phyloP scores from a whole-genome alignment of 2,329 filamentous ascomycete species.

The Salinomyces thailandicus region DNA sequence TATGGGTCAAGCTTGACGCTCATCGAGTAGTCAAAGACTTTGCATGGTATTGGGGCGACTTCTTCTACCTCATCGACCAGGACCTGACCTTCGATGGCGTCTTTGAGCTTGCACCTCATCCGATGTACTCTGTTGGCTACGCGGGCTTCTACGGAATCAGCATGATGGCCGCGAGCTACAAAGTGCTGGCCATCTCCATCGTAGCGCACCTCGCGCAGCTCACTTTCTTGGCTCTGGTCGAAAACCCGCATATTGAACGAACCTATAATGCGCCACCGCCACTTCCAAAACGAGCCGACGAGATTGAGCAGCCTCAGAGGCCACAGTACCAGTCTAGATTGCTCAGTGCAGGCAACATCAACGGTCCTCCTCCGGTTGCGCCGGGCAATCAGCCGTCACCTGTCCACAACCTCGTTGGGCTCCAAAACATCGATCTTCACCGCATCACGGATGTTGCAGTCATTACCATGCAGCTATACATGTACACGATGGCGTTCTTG shows the following conservation, averaged over 20 bases:
- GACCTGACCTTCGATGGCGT: conserved; percentile 96
- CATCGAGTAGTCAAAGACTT: conserved; percentile 98
- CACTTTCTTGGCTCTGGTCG: conserved; percentile 79
- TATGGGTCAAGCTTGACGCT: conserved; percentile 97
- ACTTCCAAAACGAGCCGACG: conserved; percentile 35
- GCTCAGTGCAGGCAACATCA: conserved; percentile 28
- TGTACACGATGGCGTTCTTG: conserved; percentile 60
- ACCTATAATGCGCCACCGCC: conserved; percentile 87
- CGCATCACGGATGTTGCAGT: conserved; percentile 76
- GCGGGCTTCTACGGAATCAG: conserved; percentile 97
- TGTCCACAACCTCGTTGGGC: conserved; percentile 73
- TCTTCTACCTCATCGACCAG: conserved; percentile 97
- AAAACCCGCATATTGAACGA: conserved; percentile 97
- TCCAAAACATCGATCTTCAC: conserved; percentile 78
- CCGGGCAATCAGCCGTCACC: conserved; percentile 47
- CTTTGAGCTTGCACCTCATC: conserved; percentile 97
- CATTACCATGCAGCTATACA: conserved; percentile 63
- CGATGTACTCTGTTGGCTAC: conserved; percentile 98
- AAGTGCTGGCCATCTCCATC: conserved; percentile 93
- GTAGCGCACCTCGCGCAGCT: conserved; percentile 90
- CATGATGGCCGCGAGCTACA: conserved; percentile 95
- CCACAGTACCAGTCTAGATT: conserved; percentile 29
- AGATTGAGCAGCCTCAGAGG: conserved; percentile 32
- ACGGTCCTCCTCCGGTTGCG: conserved; percentile 30
- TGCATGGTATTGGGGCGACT: conserved; percentile 99